Evolutionary conservation across 148 eudicot genomes (phyloP).

Genomic region (Linanthus parryae): DNA sequence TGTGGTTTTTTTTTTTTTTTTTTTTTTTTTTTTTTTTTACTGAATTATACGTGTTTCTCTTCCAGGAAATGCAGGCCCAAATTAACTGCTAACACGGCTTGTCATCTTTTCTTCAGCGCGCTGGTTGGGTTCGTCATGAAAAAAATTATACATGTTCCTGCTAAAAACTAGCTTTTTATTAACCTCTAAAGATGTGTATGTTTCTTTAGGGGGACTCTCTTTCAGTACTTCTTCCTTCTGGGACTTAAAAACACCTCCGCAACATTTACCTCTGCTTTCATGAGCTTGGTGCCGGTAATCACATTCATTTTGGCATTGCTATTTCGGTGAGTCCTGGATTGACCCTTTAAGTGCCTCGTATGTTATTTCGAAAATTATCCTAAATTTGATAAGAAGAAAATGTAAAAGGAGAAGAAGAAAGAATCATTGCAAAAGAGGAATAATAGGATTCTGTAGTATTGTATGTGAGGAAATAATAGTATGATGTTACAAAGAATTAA

Average conservation of each 20-base stretch:
- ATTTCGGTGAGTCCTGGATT: constrained; percentile 33
- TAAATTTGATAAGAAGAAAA: too few species aligned
- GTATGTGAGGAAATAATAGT: too few species aligned
- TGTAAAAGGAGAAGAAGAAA: neutral
- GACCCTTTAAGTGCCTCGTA: neutral
- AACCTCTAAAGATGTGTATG: too few species aligned
- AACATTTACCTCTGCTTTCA: constrained; percentile 56
- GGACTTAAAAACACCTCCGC: constrained; percentile 62
- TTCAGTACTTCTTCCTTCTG: too few species aligned
- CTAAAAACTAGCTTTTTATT: neutral
- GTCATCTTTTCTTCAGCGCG: constrained; percentile 59
- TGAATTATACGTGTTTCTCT: too few species aligned
- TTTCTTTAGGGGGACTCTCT: too few species aligned
- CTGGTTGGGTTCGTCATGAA: constrained; percentile 42
- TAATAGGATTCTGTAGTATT: neutral
- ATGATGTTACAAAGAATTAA: too few species aligned
- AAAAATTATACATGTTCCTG: too few species aligned
- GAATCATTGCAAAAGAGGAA: neutral
- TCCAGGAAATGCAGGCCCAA: constrained; percentile 53
- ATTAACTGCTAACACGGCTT: constrained; percentile 35
- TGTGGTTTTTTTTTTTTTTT: too few species aligned
- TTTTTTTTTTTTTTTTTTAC: too few species aligned
- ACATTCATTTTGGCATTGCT: constrained; percentile 64
- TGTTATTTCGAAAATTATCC: neutral
- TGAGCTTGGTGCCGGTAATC: constrained; percentile 52